These are phyloP conservation scores for Rosa multiflora DNA, from an alignment of 306 rosid species.

Conservation along the genomic window DNA sequence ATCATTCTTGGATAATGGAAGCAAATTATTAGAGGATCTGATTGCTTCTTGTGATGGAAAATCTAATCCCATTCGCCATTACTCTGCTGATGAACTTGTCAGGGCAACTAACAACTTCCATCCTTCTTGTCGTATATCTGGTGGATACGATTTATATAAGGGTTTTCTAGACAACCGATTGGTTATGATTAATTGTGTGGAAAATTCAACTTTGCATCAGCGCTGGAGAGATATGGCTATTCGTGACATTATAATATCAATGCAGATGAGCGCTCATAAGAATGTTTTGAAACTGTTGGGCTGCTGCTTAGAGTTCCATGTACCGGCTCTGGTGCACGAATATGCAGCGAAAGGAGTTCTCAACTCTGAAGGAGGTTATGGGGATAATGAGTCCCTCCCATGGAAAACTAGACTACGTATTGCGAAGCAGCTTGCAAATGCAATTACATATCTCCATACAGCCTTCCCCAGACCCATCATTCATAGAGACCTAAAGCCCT, in stretches of 20 bases:
- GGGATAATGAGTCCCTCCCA: no score
- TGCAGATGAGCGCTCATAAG: no score
- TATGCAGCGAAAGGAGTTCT: no score
- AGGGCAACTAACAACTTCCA: background rate
- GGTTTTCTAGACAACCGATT: background rate
- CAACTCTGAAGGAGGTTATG: no score
- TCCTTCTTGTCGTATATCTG: background rate
- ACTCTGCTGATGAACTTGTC: background rate
- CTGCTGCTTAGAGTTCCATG: no score
- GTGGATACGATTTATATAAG: no score
- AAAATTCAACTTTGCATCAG: no score
- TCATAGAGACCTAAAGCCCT: background rate
- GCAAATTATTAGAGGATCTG: background rate
- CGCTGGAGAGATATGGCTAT: no score
- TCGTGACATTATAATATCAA: no score
- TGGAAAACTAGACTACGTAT: background rate
- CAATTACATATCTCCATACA: background rate
- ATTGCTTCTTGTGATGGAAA: background rate
- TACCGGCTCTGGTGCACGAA: no score
- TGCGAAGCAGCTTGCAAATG: background rate
- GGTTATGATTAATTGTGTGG: background rate
- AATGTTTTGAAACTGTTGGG: no score
- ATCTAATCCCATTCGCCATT: background rate
- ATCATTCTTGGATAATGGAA: background rate
- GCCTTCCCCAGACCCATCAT: background rate